phyloP scores from a whole-genome alignment of 371 early-diverging fungal genomes.

The Zopfochytrium polystomum region DNA sequence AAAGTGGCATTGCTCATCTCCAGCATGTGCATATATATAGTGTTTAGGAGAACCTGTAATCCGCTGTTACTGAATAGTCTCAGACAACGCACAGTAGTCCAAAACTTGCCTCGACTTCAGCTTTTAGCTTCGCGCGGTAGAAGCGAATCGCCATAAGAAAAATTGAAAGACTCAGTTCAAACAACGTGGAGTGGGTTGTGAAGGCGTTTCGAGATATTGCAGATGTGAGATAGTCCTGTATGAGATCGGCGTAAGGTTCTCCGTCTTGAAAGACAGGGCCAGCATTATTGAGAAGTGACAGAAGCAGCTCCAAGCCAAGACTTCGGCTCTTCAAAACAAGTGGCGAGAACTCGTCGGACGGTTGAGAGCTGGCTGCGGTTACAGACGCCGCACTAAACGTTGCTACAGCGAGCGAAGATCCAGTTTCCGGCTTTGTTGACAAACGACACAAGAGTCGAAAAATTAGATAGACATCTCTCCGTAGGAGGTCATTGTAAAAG shows the following conservation, averaged over 20 bases:
- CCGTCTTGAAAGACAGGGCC: constrained; percentile 53
- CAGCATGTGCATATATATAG: constrained; percentile 67
- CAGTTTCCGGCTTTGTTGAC: constrained; percentile 58
- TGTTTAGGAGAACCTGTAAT: constrained; percentile 52
- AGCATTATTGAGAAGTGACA: constrained; percentile 61
- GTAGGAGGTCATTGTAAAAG: constrained; percentile 45
- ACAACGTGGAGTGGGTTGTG: constrained; percentile 70
- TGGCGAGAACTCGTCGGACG: constrained; percentile 35
- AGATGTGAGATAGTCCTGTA: constrained; percentile 72
- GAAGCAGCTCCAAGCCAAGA: constrained; percentile 58
- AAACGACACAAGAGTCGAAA: constrained; percentile 89
- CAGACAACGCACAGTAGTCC: not conserved
- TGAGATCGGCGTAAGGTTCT: constrained; percentile 60
- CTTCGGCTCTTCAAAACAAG: constrained; percentile 33
- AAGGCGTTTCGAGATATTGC: constrained; percentile 76
- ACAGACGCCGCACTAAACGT: constrained; percentile 29
- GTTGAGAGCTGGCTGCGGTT: constrained; percentile 20
- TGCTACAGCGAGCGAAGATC: not conserved
- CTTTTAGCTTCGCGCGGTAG: constrained; percentile 68
- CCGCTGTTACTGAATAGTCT: not conserved
- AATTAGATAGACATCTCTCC: constrained; percentile 77
- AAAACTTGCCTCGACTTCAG: constrained; percentile 61
- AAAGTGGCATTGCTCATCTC: constrained; percentile 56
- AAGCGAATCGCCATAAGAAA: constrained; percentile 72
- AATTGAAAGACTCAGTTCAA: constrained; percentile 76